Evolutionary conservation across 208 protist genomes (phyloP).

Genomic region (Angomonas deanei): DNA sequence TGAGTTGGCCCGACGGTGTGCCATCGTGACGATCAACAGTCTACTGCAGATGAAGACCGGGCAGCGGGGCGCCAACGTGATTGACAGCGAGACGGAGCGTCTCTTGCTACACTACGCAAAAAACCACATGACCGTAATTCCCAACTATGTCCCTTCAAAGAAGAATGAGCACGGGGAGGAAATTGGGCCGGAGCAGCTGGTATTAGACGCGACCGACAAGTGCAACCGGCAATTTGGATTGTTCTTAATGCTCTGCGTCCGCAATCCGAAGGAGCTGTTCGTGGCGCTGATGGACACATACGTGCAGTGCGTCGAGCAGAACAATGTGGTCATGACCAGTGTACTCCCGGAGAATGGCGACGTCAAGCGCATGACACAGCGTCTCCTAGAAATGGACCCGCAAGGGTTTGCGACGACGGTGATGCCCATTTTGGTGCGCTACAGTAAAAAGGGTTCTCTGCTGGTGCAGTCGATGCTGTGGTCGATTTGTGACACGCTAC

Average conservation of each 20-base stretch:
- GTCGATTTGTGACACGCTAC: constrained; percentile 38
- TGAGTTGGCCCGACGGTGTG: constrained; percentile 48
- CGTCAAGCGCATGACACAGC: constrained; percentile 53
- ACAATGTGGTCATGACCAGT: constrained; percentile 45
- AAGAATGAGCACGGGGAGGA: constrained; percentile 10
- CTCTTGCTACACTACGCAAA: constrained; percentile 64
- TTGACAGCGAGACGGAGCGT: constrained; percentile 37
- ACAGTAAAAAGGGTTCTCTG: constrained; percentile 33
- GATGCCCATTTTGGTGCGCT: constrained; percentile 59
- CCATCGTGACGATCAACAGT: constrained; percentile 43
- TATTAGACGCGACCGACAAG: constrained; percentile 8
- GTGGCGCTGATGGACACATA: constrained; percentile 57
- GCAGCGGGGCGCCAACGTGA: constrained; percentile 15
- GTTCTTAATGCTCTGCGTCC: constrained; percentile 73
- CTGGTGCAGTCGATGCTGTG: constrained; percentile 72
- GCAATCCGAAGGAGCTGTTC: constrained; percentile 62
- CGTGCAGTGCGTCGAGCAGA: constrained; percentile 50
- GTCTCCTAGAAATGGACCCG: constrained; percentile 41
- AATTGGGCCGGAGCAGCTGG: constrained; percentile 1
- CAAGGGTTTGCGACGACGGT: constrained; percentile 38
- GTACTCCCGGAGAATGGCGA: constrained; percentile 50
- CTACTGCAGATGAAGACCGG: constrained; percentile 20
- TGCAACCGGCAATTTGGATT: constrained; percentile 56
- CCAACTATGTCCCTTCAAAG: constrained; percentile 16
- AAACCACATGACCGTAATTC: constrained; percentile 54